Base-by-base conservation (phyloP, 2,329 filamentous ascomycete species). In the Fusarium sp. region DNA sequence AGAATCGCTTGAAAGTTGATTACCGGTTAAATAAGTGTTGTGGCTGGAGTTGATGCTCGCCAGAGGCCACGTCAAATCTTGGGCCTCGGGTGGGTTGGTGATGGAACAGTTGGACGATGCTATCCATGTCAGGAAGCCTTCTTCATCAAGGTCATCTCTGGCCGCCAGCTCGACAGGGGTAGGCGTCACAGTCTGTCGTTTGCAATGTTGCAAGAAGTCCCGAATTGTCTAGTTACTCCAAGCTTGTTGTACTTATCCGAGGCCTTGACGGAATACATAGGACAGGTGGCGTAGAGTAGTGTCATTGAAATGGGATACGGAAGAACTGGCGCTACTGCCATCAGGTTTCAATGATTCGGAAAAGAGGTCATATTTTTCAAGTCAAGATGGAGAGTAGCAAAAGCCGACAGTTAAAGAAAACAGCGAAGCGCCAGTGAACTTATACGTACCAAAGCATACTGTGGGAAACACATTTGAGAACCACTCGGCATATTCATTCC, bases 31-130 rank as follows among this genome's bases (percentile, higher is more conserved):
- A 77, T 98, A 98, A 0, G 95, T 98, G 83, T 98, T 98, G 86
- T 98, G 95, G 64, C 95, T 98, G 76, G 94, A 97, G 72, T 92
- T 97, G 80, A 98, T 94, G 83, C 94, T 95, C 68, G 94, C 93
- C 71, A 98, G 84, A 0, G 95, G 95, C 78, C 91, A 93, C 59
- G 94, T 90, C 63, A 96, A 88, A 65, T 90, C 88, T 62, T 85
- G 79, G 4, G 82, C 71, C 31, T 78, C 76, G n/a, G 81, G 81
- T 2, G 86, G 85, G 1, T 81, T 83, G n/a, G 84, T 82, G 37
- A 83, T 82, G 52, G 85, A 82, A 66, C 84, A 82, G 16, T 84
- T 83, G 4, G 84, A 70, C 29, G 88, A 90, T 3, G 85, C 86
- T 86, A 91, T 90, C 82, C 90, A 90, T n/a, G 77, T 76, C 29